Evolutionary conservation across 768 basidiomycete genomes (phyloP), one percentile per base, ranked within the genome.

Genomic region (Xerocomellus chrysenteron): DNA sequence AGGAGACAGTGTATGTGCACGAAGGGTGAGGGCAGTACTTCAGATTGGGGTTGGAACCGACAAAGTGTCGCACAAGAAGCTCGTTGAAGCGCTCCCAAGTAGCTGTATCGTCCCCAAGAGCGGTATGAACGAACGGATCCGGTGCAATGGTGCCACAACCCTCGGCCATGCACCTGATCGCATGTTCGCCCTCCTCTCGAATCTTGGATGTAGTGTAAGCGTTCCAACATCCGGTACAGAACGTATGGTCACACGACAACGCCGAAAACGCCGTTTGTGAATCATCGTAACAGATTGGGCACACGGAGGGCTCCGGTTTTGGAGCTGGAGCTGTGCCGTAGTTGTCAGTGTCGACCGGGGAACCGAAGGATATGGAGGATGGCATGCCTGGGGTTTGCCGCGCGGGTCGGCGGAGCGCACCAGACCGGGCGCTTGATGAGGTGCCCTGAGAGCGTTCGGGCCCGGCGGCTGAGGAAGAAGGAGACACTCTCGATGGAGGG

Each of bases 1-100:
- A 98, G 40, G 90, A 88, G 45, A 98, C 87, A n/a, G 95, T 94
- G 71, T 92, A 87, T 39, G 93, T 89, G 80, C 97, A 99, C 39
- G 86, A 84, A 0, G 96, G 95, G 63, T 92, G 94, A 4, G 97
- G 97, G 70, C 97, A 99, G 79, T 91, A 99, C 72, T 92, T 89
- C 68, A 98, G 81, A 53, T 82, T 84, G 32, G 84, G 75, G 72
- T 87, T 88, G 68, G 90, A 91, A 19, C 82, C 83, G 17, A 99
- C 97, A 72, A 90, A 98, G 73, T 96, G 85, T 52, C 94, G 87
- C 48, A 92, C 85, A 48, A 96, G 79, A 33, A 99, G 83, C 66
- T 93, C 92, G 59, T 90, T 85, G 77, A 93, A 95, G 48, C 94
- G 89, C 36, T 67, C 69, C 78, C 78, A 85, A 5, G 78, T 78